phyloP scores from a whole-genome alignment of 164 flowering plant genomes.

The Pachysandra terminalis region DNA sequence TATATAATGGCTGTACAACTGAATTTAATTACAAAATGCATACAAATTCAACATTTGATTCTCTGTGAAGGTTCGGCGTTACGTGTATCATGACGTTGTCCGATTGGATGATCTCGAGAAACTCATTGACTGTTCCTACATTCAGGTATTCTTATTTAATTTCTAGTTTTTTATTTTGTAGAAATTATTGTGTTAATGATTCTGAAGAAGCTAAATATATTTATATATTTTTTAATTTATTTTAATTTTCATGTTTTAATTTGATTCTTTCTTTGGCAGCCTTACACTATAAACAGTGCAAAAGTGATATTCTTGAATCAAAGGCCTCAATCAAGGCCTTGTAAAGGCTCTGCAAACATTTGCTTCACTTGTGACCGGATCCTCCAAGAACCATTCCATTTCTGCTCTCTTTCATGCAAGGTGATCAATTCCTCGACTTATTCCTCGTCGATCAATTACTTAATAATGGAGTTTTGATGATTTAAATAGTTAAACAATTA shows the following conservation, averaged over 20 bases:
- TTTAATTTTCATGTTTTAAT: neutral
- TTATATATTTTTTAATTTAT: no score
- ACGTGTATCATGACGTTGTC: slow-evolving; percentile 85
- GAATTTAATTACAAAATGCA: neutral
- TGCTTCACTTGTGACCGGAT: slow-evolving; percentile 82
- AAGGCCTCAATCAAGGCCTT: slow-evolving; percentile 68
- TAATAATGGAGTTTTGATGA: neutral
- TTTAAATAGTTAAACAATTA: neutral
- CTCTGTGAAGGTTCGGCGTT: slow-evolving; percentile 64
- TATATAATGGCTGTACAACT: no score
- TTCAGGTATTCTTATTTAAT: slow-evolving; percentile 49
- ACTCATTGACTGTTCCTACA: slow-evolving; percentile 77
- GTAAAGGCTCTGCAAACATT: slow-evolving; percentile 53
- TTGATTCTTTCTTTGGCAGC: slow-evolving; percentile 34
- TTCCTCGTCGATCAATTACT: neutral
- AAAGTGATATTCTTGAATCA: slow-evolving; percentile 80
- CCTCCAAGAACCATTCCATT: slow-evolving; percentile 76
- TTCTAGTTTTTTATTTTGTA: no score
- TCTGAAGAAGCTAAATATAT: neutral
- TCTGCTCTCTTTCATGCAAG: slow-evolving; percentile 97
- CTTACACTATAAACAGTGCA: slow-evolving; percentile 82
- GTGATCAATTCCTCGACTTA: slow-evolving; percentile 26
- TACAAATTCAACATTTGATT: neutral
- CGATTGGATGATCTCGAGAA: slow-evolving; percentile 83
- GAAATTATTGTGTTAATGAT: no score